Evolutionary conservation across 768 basidiomycete species (phyloP).

Genomic region (Cystoderma amianthinum): DNA sequence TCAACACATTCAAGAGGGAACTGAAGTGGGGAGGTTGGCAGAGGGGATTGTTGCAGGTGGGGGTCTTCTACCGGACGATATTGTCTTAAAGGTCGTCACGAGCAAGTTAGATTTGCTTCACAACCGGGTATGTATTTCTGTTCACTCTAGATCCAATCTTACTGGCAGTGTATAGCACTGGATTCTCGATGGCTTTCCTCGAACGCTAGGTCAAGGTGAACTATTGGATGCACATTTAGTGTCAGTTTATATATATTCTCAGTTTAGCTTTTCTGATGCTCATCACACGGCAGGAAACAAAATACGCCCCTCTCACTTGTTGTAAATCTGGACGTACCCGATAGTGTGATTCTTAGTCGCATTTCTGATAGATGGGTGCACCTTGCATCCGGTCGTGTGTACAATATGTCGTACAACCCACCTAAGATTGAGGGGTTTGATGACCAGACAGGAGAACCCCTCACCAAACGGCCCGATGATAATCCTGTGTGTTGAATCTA

Average conservation of each 20-base stretch:
- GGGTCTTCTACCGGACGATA: conserved; percentile 68
- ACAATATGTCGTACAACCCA: conserved; percentile 84
- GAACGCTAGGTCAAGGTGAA: conserved; percentile 79
- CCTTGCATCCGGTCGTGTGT: conserved; percentile 80
- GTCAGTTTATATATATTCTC: conserved; percentile 27
- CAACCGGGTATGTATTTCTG: conserved; percentile 44
- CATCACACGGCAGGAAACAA: conserved; percentile 37
- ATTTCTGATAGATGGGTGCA: conserved; percentile 92
- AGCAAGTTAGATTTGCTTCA: conserved; percentile 61
- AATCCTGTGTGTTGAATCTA: conserved; percentile 66
- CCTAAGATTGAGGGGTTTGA: conserved; percentile 77
- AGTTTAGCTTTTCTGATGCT: conserved; percentile 1
- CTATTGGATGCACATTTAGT: conserved; percentile 71
- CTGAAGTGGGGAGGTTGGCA: conserved; percentile 65
- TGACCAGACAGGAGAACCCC: conserved; percentile 80
- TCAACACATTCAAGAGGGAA: conserved; percentile 74
- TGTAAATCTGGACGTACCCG: conserved; percentile 84
- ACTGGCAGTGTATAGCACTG: conserved; percentile 52
- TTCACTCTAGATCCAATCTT: neutral
- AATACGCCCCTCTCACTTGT: conserved; percentile 69
- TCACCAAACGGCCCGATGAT: conserved; percentile 87
- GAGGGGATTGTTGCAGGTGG: conserved; percentile 77
- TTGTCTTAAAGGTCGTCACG: conserved; percentile 73
- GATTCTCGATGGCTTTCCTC: conserved; percentile 91
- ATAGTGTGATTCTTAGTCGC: conserved; percentile 76